These are phyloP conservation scores for Sporothrix protearum DNA, from an alignment of 2,329 filamentous ascomycete genomes.

Conservation along the genomic window DNA sequence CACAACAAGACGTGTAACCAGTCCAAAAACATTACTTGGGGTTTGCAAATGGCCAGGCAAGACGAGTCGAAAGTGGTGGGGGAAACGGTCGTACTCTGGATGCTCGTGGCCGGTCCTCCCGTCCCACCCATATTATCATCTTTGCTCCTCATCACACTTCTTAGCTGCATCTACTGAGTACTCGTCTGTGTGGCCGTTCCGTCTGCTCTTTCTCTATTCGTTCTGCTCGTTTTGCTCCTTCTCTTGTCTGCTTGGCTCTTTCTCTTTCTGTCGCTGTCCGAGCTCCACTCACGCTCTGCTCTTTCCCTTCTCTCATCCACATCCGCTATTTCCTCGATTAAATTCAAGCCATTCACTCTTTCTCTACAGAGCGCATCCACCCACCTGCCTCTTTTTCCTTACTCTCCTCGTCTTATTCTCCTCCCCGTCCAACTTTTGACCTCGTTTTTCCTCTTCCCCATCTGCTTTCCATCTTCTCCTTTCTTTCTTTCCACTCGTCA, in stretches of 20 bases:
- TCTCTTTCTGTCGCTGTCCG: background rate
- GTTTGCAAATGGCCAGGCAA: background rate
- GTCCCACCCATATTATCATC: background rate
- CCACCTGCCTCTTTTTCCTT: background rate
- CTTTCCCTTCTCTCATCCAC: background rate
- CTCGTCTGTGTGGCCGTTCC: background rate
- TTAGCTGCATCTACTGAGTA: background rate
- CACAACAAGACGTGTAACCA: background rate
- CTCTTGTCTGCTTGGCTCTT: slow-evolving; percentile 4
- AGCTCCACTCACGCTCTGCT: background rate
- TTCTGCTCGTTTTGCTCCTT: background rate
- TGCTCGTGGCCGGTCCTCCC: slow-evolving; percentile 7
- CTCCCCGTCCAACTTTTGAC: background rate
- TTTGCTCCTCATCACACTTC: background rate
- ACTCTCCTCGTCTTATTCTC: background rate
- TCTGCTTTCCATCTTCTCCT: background rate
- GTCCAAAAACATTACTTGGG: background rate
- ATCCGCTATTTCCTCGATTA: background rate
- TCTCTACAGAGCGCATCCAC: background rate
- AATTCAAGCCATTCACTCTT: slow-evolving; percentile 9
- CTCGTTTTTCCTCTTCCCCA: background rate
- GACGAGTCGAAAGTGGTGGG: background rate
- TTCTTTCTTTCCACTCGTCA: background rate
- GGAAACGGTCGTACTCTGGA: background rate
- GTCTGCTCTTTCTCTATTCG: slow-evolving; percentile 1